Evolutionary conservation across 176 grass and related monocot genomes (phyloP).

Genomic region (Oryza meridionalis): DNA sequence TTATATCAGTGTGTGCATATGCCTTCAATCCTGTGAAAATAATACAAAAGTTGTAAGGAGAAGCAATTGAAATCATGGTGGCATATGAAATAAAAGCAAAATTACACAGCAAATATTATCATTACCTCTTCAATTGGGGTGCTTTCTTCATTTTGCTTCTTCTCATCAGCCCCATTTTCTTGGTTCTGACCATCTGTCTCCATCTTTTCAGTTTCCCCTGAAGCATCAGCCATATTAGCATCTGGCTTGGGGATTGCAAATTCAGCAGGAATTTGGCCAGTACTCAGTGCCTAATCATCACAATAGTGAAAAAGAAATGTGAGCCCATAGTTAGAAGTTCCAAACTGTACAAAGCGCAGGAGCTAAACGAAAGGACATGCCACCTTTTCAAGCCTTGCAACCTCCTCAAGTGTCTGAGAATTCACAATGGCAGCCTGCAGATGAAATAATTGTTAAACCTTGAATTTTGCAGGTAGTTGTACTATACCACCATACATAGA

Average conservation of each 20-base stretch:
- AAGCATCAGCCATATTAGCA: constrained; percentile 46
- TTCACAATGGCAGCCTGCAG: constrained; percentile 84
- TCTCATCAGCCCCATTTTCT: constrained; percentile 44
- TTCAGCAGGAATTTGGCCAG: constrained; percentile 80
- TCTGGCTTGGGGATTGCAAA: constrained; percentile 75
- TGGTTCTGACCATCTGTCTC: constrained; percentile 62
- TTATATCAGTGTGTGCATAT: neutral
- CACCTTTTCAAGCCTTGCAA: constrained; percentile 95
- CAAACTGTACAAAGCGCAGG: neutral
- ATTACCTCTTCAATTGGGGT: constrained; percentile 64
- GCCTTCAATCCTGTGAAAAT: constrained; percentile 46
- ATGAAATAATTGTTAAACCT: constrained; percentile 17
- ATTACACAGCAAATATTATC: neutral
- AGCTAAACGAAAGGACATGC: neutral
- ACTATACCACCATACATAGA: neutral
- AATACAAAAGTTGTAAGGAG: neutral
- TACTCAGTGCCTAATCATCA: constrained; percentile 71
- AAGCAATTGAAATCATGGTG: neutral
- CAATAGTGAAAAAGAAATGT: neutral
- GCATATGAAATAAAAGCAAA: neutral
- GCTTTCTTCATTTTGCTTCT: constrained; percentile 58
- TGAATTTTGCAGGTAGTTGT: neutral
- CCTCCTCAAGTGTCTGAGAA: constrained; percentile 97
- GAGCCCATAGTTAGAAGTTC: neutral
- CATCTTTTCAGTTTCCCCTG: constrained; percentile 70